Conservation (phyloP, 805 yeast species). For the Zygosaccharomyces gambellarensis region DNA sequence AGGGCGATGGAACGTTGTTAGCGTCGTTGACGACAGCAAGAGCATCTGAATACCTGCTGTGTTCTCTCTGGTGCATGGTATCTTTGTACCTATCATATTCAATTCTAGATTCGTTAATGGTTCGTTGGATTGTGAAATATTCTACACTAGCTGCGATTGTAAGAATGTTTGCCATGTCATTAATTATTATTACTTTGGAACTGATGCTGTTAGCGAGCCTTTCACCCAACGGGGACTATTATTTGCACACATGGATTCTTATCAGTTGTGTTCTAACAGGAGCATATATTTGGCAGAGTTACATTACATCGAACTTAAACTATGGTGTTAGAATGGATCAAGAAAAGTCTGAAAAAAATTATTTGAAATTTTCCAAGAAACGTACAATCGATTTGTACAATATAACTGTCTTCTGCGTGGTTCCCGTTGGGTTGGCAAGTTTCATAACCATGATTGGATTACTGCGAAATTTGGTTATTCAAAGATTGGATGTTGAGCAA, state of each 20-base stretch:
- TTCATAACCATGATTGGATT: slow-evolving; percentile 87
- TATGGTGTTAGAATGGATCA: slow-evolving; percentile 18
- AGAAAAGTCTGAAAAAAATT: slow-evolving; percentile 7
- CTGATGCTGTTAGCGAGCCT: slow-evolving; percentile 62
- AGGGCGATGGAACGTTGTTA: slow-evolving; percentile 15
- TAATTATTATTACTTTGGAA: slow-evolving; percentile 65
- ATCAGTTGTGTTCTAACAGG: slow-evolving; percentile 81
- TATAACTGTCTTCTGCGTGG: slow-evolving; percentile 92
- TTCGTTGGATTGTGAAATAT: slow-evolving; percentile 90
- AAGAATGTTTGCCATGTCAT: slow-evolving; percentile 76
- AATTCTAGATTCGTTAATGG: slow-evolving; percentile 82
- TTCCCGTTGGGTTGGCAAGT: slow-evolving; percentile 95
- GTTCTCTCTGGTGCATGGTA: slow-evolving; percentile 91
- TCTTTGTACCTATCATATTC: slow-evolving; percentile 80
- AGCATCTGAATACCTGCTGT: slow-evolving; percentile 71
- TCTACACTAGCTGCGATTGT: slow-evolving; percentile 84
- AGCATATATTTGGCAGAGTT: slow-evolving; percentile 79
- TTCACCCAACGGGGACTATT: slow-evolving; percentile 66
- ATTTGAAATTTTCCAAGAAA: slow-evolving; percentile 25
- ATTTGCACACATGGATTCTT: slow-evolving; percentile 85
- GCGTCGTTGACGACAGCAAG: slow-evolving; percentile 51
- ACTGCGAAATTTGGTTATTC: slow-evolving; percentile 65
- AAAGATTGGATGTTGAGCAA: slow-evolving; percentile 57
- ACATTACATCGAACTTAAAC: slow-evolving; percentile 73
- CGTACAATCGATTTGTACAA: slow-evolving; percentile 82